A percentile compares a stretch with the other conserved stretches of the same genome.
Conservation (phyloP, 345 rosid genomes). For the Eucalyptus polyanthemos region DNA sequence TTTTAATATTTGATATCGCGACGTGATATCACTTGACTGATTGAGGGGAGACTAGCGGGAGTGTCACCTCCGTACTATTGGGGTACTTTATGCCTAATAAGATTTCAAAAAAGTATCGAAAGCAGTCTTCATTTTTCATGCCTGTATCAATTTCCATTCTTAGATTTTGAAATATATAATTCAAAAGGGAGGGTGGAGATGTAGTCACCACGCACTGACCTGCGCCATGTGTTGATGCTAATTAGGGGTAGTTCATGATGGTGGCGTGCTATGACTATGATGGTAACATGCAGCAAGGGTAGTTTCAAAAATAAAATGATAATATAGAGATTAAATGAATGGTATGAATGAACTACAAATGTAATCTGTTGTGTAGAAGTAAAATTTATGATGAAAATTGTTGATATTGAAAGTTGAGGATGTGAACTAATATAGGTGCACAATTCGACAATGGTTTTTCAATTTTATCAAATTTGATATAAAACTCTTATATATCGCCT, state of each 20-base stretch:
- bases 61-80: neutral
- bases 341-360: neutral
- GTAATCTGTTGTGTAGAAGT: accelerated
- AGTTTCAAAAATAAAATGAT: neutral
- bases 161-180: too few relatives aligned
- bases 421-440: neutral
- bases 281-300: neutral
- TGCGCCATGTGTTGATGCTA: accelerated
- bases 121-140: accelerated
- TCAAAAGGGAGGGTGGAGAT: neutral
- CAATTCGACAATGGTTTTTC: neutral
- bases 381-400: neutral
- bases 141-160: accelerated
- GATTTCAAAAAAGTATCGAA: neutral
- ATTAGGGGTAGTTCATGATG: accelerated
- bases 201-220: accelerated
- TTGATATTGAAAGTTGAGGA: neutral
- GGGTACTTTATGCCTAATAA: neutral
- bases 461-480: neutral
- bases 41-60: accelerated
- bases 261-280: too few relatives aligned
- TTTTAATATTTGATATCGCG: accelerated
- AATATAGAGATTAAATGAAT: neutral
- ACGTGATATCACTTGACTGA: accelerated
- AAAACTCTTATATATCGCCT: neutral